Evolutionary conservation across 768 basidiomycete species (phyloP), one percentile per base, ranked within the genome.

Genomic region (Kwoniella botswanensis): DNA sequence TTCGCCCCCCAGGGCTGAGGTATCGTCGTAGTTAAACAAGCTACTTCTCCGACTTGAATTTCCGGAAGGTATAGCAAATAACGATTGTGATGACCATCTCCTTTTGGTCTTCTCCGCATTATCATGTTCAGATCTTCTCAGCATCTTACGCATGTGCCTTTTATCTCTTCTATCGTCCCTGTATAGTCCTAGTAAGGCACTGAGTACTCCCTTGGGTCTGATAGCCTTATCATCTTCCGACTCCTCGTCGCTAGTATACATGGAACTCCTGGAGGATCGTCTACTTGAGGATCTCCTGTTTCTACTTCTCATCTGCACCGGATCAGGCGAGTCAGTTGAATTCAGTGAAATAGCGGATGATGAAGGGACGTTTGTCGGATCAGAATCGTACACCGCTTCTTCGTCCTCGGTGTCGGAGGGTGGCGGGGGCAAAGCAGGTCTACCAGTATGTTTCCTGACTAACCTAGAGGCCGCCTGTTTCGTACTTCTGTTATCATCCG

Each of bases 381-480:
- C 68, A 18, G 55, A 59, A 46, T 70, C 63, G 7, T 18, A 24
- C 2, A 24, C 63, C 2, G 42, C 17, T 35, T 68, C 66, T n/a
- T 50, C 11, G 24, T 42, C 43, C 21, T 35, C 15, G 3, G 57
- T 50, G 11, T 29, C 21, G 17, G 60, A 43, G 7, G 64, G 43
- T 2, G 58, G 54, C 46, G 53, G 58, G 1, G 67, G 66, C 6
- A 35, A 35, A 35, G 35, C 35, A 21, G 54, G 44, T 65, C 57
- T 26, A 41, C 67, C 67, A n/a, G 72, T 73, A 46, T 73, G 72
- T 41, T 68, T 63, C 15, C 72, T 44, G 10, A 73, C 72, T 29
- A 73, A 54, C 24, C 60, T 52, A 6, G 58, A 61, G 7, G 72
- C 72, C 13, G 50, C 43, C 21, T 59, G 59, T 22, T 29, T 43